These are phyloP conservation scores for Mucor ambiguus DNA, from an alignment of 371 early-diverging fungal genomes.

Conservation along the genomic window DNA sequence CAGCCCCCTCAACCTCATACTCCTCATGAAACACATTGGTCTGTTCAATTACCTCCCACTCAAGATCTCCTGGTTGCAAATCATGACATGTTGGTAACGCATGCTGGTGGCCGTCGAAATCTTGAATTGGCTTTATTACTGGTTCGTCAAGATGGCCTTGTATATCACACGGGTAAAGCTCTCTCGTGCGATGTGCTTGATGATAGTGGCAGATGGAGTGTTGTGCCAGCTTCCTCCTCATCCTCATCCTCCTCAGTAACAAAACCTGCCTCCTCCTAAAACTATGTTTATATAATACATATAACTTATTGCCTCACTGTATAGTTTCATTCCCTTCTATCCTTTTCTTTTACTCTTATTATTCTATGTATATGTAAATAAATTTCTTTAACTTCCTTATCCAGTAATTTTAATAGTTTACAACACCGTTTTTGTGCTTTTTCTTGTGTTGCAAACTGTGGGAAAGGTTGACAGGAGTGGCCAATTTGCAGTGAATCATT, in stretches of 20 bases:
- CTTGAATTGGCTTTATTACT: constrained; percentile 36
- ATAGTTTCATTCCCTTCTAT: not conserved
- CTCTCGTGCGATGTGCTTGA: constrained; percentile 27
- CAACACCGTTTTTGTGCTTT: not conserved
- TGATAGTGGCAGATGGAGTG: constrained; percentile 26
- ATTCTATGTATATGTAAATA: constrained; percentile 4
- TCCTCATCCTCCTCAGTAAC: not conserved
- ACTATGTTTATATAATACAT: constrained; percentile 4
- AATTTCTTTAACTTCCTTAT: constrained; percentile 6
- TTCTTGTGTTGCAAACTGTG: constrained; percentile 6
- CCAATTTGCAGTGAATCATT: constrained; percentile 20
- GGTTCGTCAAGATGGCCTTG: constrained; percentile 40
- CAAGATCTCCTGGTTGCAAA: constrained; percentile 27
- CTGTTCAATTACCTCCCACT: constrained; percentile 32
- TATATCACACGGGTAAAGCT: constrained; percentile 43
- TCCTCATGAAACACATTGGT: constrained; percentile 35
- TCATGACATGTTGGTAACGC: constrained; percentile 20
- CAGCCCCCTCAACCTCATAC: constrained; percentile 30
- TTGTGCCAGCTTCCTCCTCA: constrained; percentile 18
- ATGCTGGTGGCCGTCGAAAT: constrained; percentile 18
- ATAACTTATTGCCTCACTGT: not conserved
- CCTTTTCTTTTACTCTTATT: not conserved
- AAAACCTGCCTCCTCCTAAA: not conserved
- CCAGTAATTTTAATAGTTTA: constrained; percentile 6
- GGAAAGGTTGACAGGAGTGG: constrained; percentile 23